These are phyloP conservation scores for Tagetes patula DNA, from an alignment of 129 eudicot genomes.

Conservation along the genomic window DNA sequence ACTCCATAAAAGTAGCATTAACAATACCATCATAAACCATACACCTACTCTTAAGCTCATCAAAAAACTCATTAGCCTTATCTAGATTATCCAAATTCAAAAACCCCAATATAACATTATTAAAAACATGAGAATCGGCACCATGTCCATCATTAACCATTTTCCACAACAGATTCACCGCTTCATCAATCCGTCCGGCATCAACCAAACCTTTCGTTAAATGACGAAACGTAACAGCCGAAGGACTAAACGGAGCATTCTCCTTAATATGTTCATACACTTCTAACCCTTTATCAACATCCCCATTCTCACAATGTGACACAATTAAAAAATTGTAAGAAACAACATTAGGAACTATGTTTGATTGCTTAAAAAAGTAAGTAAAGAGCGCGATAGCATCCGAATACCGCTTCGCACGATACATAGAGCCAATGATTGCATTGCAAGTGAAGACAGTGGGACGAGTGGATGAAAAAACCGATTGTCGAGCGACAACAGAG, in stretches of 20 bases:
- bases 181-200: conserved; percentile 63
- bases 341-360: conserved; percentile 72
- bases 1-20: conserved; percentile 85
- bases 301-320: conserved; percentile 58
- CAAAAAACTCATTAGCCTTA: conserved; percentile 72
- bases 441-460: conserved; percentile 96
- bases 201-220: conserved; percentile 82
- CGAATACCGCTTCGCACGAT: conserved; percentile 53
- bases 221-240: conserved; percentile 69
- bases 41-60: conserved; percentile 76
- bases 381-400: conserved; percentile 70
- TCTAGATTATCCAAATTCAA: conserved; percentile 57
- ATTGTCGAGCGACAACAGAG: conserved; percentile 60
- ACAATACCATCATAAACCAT: conserved; percentile 85
- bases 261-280: conserved; percentile 54
- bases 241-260: conserved; percentile 76
- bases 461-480: conserved; percentile 60
- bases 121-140: conserved; percentile 74
- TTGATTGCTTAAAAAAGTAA: conserved; percentile 66
- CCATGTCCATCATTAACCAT: conserved; percentile 81
- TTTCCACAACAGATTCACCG: conserved; percentile 57
- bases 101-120: conserved; percentile 72
- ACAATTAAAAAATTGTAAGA: conserved; percentile 64
- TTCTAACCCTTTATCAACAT: conserved; percentile 61
- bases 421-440: conserved; percentile 91